Conservation (phyloP, 768 basidiomycete species). For the Suillus tomentosus region DNA sequence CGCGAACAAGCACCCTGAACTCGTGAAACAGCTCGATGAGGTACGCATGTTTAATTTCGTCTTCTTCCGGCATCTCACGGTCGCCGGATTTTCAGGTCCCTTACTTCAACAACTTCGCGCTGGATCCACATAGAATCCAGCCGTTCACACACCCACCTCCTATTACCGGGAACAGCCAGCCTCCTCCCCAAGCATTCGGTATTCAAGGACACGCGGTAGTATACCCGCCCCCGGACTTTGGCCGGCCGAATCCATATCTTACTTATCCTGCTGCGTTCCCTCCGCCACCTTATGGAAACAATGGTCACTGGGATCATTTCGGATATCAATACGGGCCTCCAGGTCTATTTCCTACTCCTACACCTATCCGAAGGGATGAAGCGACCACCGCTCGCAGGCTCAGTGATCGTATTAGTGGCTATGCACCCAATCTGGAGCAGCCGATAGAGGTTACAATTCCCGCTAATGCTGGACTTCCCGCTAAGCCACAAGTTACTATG, state of each 20-base stretch:
- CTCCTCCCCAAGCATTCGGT: slow-evolving; percentile 86
- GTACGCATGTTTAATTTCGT: slow-evolving; percentile 45
- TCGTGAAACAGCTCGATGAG: slow-evolving; percentile 82
- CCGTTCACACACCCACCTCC: slow-evolving; percentile 81
- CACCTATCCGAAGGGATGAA: slow-evolving; percentile 57
- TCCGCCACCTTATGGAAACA: slow-evolving; percentile 41
- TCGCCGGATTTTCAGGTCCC: slow-evolving; percentile 55
- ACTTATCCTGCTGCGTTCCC: slow-evolving; percentile 37
- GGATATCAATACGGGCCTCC: slow-evolving; percentile 40
- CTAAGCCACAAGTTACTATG: slow-evolving; percentile 68
- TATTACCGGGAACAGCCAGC: slow-evolving; percentile 63
- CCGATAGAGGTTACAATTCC: slow-evolving; percentile 49
- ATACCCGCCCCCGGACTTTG: slow-evolving; percentile 50
- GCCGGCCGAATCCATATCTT: slow-evolving; percentile 41
- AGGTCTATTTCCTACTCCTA: slow-evolving; percentile 36
- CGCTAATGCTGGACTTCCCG: slow-evolving; percentile 72
- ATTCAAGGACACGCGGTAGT: slow-evolving; percentile 58
- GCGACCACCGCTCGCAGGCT: slow-evolving; percentile 61
- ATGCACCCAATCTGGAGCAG: slow-evolving; percentile 52
- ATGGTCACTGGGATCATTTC: slow-evolving; percentile 50
- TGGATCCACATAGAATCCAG: slow-evolving; percentile 92
- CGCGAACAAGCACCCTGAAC: slow-evolving; percentile 88
- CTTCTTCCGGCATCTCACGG: slow-evolving; percentile 17
- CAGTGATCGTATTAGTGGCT: slow-evolving; percentile 82
- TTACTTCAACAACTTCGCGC: slow-evolving; percentile 94